Evolutionary conservation across 2,329 filamentous ascomycete species (phyloP), one percentile per base, ranked within the genome.

Genomic region (Trichoderma koningii): DNA sequence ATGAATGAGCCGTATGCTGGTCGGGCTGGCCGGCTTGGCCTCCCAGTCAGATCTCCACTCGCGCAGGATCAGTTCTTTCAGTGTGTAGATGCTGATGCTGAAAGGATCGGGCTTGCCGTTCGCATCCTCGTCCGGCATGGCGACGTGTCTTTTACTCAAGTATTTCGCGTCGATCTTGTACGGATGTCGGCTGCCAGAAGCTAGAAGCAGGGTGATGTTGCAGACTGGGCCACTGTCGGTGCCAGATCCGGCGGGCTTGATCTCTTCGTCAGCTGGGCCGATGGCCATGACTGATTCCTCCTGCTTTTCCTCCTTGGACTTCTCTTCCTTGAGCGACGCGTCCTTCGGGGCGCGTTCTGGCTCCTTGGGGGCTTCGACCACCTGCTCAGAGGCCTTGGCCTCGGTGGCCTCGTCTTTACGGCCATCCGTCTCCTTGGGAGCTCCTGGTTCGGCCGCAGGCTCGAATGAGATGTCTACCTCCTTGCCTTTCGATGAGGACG

Each of bases 1-100:
- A 68, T 92, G 91, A 73, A 98, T 97, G 71, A 98, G 79, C 57
- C 94, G 85, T 80, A 98, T 98, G 67, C 89, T 91, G 73, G 89
- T 94, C 12, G 94, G 93, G 73, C 91, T 95, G 28, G 90, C 87
- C 1, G 94, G 94, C 73, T 91, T 89, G 17, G 88, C 80, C 72
- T 97, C 93, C 94, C 94, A 97, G 74, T 97, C 92, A 71, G 88
- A 89, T 70, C 92, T 85, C 94, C 94, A 98, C 76, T 97, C 93
- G 71, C 92, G 85, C 80, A 95, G 85, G 74, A 98, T 97, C 73
- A 97, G 81, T 79, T 97, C 93, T 78, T 97, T 97, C 69, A 98
- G 80, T 3, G 92, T 96, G 75, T 97, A 97, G 57, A 97, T 89
- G 70, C 91, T 96, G 78, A 98, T 92, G 74, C 89, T 91, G 74